phyloP scores from a whole-genome alignment of 768 basidiomycete genomes.

The Boletus vinaceobasis region DNA sequence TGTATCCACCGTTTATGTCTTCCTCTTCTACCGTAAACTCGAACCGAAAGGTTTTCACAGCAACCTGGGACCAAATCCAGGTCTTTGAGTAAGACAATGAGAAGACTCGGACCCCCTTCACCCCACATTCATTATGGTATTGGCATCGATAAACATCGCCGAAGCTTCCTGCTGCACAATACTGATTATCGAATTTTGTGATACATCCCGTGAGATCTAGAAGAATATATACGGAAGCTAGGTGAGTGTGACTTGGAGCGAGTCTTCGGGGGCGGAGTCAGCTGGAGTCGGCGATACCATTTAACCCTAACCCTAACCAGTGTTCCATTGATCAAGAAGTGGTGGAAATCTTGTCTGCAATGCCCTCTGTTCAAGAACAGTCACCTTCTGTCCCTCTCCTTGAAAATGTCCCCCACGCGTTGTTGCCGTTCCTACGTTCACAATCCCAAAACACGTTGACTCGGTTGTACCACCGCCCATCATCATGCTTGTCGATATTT shows the following conservation, averaged over 20 bases:
- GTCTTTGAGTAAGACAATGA: neutral
- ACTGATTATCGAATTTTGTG: neutral
- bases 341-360: neutral
- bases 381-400: conserved; percentile 8
- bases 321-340: neutral
- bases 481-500: conserved; percentile 87
- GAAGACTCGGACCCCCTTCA: neutral
- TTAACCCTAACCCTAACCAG: conserved; percentile 14
- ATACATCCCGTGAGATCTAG: conserved; percentile 5
- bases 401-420: conserved; percentile 49
- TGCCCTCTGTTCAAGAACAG: conserved; percentile 24
- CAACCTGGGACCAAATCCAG: neutral
- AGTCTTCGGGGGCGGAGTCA: too few relatives aligned
- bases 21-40: neutral
- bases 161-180: conserved; percentile 3
- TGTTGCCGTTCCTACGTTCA: conserved; percentile 76
- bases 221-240: neutral
- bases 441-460: conserved; percentile 76
- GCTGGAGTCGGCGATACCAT: neutral
- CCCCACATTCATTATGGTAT: neutral
- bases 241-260: neutral
- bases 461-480: conserved; percentile 80
- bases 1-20: neutral
- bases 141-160: conserved; percentile 6
- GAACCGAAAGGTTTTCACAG: conserved; percentile 12